phyloP scores from a whole-genome alignment of 2,329 filamentous ascomycete species.

The Nemania sp. region DNA sequence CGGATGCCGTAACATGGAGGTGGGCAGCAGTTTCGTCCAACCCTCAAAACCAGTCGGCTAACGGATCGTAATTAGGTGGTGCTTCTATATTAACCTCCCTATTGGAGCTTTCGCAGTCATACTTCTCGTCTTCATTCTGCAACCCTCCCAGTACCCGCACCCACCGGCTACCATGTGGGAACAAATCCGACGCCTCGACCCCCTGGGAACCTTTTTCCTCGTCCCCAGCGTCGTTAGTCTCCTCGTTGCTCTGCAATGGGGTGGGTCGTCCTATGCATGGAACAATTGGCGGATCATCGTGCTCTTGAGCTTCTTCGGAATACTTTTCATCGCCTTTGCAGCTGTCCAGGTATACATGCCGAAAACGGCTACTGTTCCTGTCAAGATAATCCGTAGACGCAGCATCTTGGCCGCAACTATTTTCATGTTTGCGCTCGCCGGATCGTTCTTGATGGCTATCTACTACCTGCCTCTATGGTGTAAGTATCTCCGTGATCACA shows the following conservation, averaged over 20 bases:
- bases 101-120: conserved; percentile 56
- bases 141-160: conserved; percentile 42
- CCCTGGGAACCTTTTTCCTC: conserved; percentile 63
- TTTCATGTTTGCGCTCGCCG: conserved; percentile 41
- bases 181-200: conserved; percentile 57
- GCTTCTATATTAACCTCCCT: conserved; percentile 64
- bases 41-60: conserved; percentile 18
- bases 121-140: conserved; percentile 55
- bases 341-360: conserved; percentile 58
- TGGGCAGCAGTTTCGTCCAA: conserved; percentile 23
- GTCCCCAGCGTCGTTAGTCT: conserved; percentile 63
- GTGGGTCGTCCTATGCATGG: conserved; percentile 57
- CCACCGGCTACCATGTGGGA: conserved; percentile 38
- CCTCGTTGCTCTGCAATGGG: conserved; percentile 67
- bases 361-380: conserved; percentile 61
- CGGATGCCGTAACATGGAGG: conserved; percentile 53
- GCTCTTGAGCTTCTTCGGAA: conserved; percentile 56
- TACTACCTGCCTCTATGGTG: conserved; percentile 61
- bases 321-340: conserved; percentile 53
- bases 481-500: conserved; percentile 28
- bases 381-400: conserved; percentile 58
- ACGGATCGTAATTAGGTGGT: conserved; percentile 46
- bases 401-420: conserved; percentile 53
- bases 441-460: conserved; percentile 57
- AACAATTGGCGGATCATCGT: conserved; percentile 56